These are phyloP conservation scores for Curvularia sp. DNA, from an alignment of 2,329 filamentous ascomycete species.

Conservation along the genomic window DNA sequence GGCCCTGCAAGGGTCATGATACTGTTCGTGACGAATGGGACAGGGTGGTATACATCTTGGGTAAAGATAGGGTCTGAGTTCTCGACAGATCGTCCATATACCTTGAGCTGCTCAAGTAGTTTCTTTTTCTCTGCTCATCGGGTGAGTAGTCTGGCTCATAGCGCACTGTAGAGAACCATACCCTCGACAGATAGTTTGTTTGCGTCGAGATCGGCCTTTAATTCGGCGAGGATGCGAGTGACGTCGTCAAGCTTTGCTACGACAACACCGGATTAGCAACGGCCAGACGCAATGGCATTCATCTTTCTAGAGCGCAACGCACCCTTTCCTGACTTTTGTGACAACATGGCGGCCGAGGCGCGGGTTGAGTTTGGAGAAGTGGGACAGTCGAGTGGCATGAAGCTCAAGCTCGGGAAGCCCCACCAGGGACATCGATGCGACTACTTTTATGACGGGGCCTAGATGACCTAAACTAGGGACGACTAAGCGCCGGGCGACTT, in stretches of 20 bases:
- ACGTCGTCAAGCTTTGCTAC: slow-evolving; percentile 74
- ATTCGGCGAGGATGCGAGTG: slow-evolving; percentile 65
- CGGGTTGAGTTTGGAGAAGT: not conserved
- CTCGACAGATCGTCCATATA: slow-evolving; percentile 74
- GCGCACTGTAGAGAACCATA: slow-evolving; percentile 48
- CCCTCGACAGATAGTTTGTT: slow-evolving; percentile 65
- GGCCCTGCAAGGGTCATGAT: slow-evolving; percentile 63
- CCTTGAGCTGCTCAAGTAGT: slow-evolving; percentile 70
- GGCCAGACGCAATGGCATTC: not conserved
- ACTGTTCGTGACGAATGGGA: slow-evolving; percentile 1
- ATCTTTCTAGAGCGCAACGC: not conserved
- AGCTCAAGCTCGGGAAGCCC: slow-evolving; percentile 18
- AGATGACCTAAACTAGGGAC: slow-evolving; percentile 3
- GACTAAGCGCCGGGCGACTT: slow-evolving; percentile 3
- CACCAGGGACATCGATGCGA: slow-evolving; percentile 18
- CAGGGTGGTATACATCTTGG: slow-evolving; percentile 64
- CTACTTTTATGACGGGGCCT: slow-evolving; percentile 6
- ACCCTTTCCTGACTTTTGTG: slow-evolving; percentile 34
- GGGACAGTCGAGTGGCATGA: slow-evolving; percentile 7
- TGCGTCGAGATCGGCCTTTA: slow-evolving; percentile 68
- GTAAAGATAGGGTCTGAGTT: slow-evolving; percentile 85
- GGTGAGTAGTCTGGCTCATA: slow-evolving; percentile 16
- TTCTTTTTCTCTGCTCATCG: slow-evolving; percentile 64
- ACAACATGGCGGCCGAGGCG: slow-evolving; percentile 9
- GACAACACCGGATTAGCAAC: slow-evolving; percentile 17